These are phyloP conservation scores for Sporothrix brunneoviolacea DNA, from an alignment of 2,329 filamentous ascomycete species.

Conservation along the genomic window DNA sequence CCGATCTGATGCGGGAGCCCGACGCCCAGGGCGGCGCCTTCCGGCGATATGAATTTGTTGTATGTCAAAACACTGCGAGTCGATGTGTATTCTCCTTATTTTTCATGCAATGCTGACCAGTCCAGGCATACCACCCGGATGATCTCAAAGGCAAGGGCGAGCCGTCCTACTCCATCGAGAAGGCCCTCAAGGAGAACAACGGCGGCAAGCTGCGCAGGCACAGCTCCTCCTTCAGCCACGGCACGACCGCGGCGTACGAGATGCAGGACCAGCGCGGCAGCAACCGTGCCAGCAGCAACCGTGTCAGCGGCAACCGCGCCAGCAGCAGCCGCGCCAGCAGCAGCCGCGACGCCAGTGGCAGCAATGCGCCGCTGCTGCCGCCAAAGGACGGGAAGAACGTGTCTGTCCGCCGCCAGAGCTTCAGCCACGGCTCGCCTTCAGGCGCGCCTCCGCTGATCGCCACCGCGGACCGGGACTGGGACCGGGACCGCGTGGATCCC, in stretches of 20 bases:
- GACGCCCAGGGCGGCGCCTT: constrained; percentile 67
- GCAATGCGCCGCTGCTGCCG: constrained; percentile 14
- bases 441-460: neutral
- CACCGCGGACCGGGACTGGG: too few species aligned
- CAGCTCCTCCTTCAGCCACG: constrained; percentile 22
- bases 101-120: constrained; percentile 48
- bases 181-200: constrained; percentile 56
- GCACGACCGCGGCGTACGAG: constrained; percentile 35
- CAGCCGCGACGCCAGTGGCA: constrained; percentile 6
- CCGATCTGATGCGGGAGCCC: constrained; percentile 72
- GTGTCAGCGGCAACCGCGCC: constrained; percentile 11
- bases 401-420: constrained; percentile 36
- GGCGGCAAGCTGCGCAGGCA: constrained; percentile 32
- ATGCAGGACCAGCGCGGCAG: constrained; percentile 31
- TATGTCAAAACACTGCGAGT: constrained; percentile 39
- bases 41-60: constrained; percentile 65
- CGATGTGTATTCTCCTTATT: too few species aligned
- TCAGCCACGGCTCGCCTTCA: constrained; percentile 31
- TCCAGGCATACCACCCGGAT: constrained; percentile 60
- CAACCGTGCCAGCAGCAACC: constrained; percentile 10
- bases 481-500: constrained; percentile 13
- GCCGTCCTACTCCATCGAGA: constrained; percentile 65
- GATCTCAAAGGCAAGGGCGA: constrained; percentile 82
- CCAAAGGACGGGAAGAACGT: constrained; percentile 21
- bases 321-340: constrained; percentile 6